Evolutionary conservation across 805 yeast species (phyloP).

Genomic region (Candida maris): DNA sequence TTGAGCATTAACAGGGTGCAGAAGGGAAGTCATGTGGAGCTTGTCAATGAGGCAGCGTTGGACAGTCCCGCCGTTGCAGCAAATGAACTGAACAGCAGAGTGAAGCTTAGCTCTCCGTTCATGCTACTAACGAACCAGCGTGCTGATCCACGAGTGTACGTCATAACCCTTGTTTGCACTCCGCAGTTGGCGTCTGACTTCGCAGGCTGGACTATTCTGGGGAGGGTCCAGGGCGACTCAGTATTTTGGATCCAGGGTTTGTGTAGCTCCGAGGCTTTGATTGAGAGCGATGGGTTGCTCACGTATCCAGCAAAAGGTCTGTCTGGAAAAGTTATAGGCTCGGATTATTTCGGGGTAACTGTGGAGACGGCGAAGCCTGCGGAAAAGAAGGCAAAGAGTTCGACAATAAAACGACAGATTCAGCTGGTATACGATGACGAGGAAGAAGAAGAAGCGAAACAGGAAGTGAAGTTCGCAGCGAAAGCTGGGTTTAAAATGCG

Average conservation of each 20-base stretch:
- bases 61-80: neutral
- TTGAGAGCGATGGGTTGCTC: conserved; percentile 8
- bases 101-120: conserved; percentile 11
- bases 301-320: conserved; percentile 10
- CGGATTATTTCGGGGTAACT: conserved; percentile 5
- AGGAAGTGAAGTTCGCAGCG: conserved; percentile 44
- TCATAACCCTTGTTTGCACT: conserved; percentile 8
- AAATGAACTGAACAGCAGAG: conserved; percentile 10
- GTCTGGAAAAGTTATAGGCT: conserved; percentile 6
- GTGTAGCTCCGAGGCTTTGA: conserved; percentile 3
- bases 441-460: conserved; percentile 8
- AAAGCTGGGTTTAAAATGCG: conserved; percentile 38
- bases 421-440: conserved; percentile 11
- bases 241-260: conserved; percentile 13
- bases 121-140: conserved; percentile 10
- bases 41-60: neutral
- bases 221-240: conserved; percentile 13
- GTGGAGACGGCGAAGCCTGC: neutral
- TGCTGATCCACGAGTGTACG: conserved; percentile 3
- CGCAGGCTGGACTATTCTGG: conserved; percentile 16
- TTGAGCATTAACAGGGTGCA: conserved; percentile 8
- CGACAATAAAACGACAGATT: neutral
- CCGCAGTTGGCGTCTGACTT: conserved; percentile 7
- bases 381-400: neutral
- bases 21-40: conserved; percentile 5